phyloP scores from a whole-genome alignment of 1,284 basidiomycete species.

The Anthracocystis setariae region DNA sequence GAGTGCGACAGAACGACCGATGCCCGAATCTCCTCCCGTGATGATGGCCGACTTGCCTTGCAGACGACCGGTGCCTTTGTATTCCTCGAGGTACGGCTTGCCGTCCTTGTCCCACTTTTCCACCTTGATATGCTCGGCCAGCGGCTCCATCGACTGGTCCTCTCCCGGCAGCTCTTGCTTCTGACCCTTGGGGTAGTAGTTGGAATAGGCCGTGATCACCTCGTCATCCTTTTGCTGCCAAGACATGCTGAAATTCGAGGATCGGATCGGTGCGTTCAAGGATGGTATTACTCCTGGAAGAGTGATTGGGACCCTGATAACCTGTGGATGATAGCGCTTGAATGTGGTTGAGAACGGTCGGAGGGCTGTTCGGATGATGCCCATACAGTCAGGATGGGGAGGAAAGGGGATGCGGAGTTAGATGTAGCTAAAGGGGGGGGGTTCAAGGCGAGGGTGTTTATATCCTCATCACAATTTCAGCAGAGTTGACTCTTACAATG shows the following conservation, averaged over 20 bases:
- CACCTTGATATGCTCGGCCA: conserved; percentile 73
- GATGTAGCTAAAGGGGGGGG: too few species aligned
- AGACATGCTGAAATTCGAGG: conserved; percentile 29
- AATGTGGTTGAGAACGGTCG: background rate
- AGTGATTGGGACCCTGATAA: background rate
- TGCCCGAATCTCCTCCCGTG: conserved; percentile 74
- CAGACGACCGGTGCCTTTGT: conserved; percentile 72
- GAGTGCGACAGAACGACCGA: conserved; percentile 74
- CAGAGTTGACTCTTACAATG: too few species aligned
- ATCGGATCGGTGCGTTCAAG: background rate
- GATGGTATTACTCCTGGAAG: background rate
- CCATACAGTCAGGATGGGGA: conserved; percentile 5
- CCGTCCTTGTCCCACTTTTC: conserved; percentile 74
- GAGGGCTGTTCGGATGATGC: background rate
- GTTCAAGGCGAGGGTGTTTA: too few species aligned
- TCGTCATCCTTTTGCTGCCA: conserved; percentile 29
- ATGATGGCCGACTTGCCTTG: conserved; percentile 75
- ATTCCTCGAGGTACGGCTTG: conserved; percentile 73
- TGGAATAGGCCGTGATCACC: conserved; percentile 57
- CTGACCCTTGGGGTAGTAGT: conserved; percentile 52
- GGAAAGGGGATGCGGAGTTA: background rate
- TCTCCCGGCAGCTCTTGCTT: conserved; percentile 51
- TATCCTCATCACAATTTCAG: too few species aligned
- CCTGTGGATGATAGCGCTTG: background rate
- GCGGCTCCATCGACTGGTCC: conserved; percentile 63